phyloP scores from a whole-genome alignment of 768 basidiomycete species.

The Mycena venus region DNA sequence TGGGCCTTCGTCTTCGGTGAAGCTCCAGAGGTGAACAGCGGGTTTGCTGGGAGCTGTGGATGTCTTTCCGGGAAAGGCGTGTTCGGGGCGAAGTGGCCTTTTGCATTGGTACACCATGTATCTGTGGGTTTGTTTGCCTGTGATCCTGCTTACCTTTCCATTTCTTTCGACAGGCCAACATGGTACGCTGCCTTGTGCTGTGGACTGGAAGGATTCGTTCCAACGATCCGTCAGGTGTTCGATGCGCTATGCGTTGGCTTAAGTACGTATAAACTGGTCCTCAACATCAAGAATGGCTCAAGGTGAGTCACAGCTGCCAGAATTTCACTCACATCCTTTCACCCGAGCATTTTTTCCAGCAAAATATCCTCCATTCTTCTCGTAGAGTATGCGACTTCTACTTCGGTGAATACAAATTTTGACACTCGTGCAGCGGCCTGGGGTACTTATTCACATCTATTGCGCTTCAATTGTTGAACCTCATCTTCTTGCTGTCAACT shows the following conservation, averaged over 20 bases:
- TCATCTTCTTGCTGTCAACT: neutral
- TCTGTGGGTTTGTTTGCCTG: neutral
- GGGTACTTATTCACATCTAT: neutral
- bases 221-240: neutral
- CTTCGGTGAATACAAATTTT: neutral
- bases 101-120: neutral
- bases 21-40: neutral
- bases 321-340: too few relatives aligned
- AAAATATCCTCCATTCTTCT: constrained; percentile 3
- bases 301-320: too few relatives aligned
- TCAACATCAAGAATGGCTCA: neutral
- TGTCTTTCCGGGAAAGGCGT: neutral
- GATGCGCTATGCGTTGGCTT: neutral
- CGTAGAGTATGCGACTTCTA: neutral
- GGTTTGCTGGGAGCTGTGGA: constrained; percentile 1
- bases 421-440: neutral
- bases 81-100: constrained; percentile 3
- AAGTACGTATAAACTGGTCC: neutral
- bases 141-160: too few relatives aligned
- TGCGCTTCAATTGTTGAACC: neutral
- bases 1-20: constrained; percentile 1
- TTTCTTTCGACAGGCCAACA: neutral
- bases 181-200: neutral
- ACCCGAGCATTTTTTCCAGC: too few relatives aligned
- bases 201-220: neutral